phyloP scores from a whole-genome alignment of 1,284 basidiomycete species.

The Vanrija pseudolonga region DNA sequence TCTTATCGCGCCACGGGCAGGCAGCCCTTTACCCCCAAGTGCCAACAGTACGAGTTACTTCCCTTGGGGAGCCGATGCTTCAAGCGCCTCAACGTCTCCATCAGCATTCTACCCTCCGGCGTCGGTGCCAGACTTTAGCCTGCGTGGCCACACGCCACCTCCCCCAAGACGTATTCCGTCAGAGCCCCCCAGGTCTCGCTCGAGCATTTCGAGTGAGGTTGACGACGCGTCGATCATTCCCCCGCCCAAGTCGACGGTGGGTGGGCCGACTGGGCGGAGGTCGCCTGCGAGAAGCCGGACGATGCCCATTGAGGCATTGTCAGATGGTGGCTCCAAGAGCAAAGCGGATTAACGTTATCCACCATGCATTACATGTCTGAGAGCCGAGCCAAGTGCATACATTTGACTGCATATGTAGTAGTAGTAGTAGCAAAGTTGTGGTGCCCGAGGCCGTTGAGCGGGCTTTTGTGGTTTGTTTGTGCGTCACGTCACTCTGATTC shows the following conservation, averaged over 20 bases:
- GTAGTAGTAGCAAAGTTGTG: no score
- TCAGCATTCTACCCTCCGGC: background rate
- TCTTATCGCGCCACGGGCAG: conserved; percentile 57
- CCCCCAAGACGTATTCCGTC: background rate
- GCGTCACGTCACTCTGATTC: no score
- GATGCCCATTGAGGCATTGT: background rate
- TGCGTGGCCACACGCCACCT: background rate
- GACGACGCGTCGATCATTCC: background rate
- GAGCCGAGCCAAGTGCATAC: background rate
- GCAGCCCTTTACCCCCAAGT: no score
- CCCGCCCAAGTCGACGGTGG: no score
- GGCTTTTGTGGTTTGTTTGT: no score
- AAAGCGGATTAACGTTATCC: background rate
- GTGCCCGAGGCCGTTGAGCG: no score
- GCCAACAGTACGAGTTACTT: no score
- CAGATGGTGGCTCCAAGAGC: background rate
- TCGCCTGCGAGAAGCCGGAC: background rate
- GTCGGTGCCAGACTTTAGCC: background rate
- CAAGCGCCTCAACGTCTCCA: background rate
- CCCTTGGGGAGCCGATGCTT: background rate
- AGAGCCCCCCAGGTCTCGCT: conserved; percentile 1
- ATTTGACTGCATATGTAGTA: no score
- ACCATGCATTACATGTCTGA: background rate
- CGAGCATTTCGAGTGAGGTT: background rate
- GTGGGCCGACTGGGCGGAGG: background rate